These are phyloP conservation scores for Funneliformis caledonium DNA, from an alignment of 371 early-diverging fungal species.

Conservation along the genomic window DNA sequence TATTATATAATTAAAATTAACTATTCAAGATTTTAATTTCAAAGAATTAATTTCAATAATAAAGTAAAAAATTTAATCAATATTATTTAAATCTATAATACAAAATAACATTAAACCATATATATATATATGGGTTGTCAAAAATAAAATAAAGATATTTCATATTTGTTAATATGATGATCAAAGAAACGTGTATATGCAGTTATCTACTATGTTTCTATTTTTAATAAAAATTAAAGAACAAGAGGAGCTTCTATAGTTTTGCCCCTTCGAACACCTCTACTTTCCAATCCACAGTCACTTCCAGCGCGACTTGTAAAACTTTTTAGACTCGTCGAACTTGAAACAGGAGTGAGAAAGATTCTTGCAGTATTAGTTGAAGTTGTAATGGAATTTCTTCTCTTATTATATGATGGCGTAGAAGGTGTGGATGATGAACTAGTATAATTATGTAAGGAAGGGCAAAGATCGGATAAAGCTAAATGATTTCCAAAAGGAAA, in stretches of 20 bases:
- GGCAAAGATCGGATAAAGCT: constrained; percentile 18
- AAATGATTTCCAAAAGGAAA: constrained; percentile 34
- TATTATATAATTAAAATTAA: too few species aligned
- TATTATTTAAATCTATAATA: too few species aligned
- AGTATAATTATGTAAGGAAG: neutral
- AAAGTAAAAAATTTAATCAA: too few species aligned
- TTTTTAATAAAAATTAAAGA: neutral
- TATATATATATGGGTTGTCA: too few species aligned
- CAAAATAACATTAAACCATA: too few species aligned
- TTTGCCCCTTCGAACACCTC: neutral
- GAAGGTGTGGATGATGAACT: neutral
- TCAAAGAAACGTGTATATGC: too few species aligned
- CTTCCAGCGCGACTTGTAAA: constrained; percentile 6
- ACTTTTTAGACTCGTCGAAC: constrained; percentile 3
- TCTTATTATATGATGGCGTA: neutral
- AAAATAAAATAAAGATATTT: too few species aligned
- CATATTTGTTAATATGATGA: too few species aligned
- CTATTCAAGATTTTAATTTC: too few species aligned
- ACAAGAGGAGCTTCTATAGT: neutral
- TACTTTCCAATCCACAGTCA: constrained; percentile 13
- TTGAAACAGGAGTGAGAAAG: constrained; percentile 7
- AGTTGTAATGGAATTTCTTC: neutral
- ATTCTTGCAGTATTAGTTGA: neutral
- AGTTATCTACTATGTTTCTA: neutral
- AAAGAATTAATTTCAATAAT: too few species aligned